A percentile compares a stretch with the other conserved stretches of the same genome.
phyloP scores from a whole-genome alignment of 306 rosid genomes.

The Vachellia pachyceras region DNA sequence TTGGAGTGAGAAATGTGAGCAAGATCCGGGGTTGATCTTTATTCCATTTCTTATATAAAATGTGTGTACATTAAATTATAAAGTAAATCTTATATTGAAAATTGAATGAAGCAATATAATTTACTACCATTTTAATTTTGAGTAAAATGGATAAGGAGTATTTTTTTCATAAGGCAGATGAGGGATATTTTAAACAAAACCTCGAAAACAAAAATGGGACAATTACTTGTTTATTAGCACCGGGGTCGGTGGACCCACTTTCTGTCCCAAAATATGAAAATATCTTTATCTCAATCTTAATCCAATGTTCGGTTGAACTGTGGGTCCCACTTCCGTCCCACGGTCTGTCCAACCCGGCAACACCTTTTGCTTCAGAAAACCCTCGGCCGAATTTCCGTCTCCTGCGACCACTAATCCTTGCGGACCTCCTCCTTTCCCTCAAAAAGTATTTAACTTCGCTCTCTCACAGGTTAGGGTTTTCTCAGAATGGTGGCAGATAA shows the following conservation, averaged over 20 bases:
- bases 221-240: neutral
- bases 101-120: too few species aligned
- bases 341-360: neutral
- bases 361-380: neutral
- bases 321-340: constrained; percentile 10
- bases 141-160: too few species aligned
- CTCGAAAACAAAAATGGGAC: too few species aligned
- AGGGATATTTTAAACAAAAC: too few species aligned
- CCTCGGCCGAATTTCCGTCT: constrained; percentile 3
- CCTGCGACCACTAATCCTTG: neutral
- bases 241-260: neutral
- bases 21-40: too few species aligned
- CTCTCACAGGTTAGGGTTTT: neutral
- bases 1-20: too few species aligned
- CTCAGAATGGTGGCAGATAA: constrained; percentile 22
- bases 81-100: too few species aligned
- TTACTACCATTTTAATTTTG: too few species aligned
- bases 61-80: too few species aligned
- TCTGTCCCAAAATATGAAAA: neutral
- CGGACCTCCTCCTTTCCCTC: neutral
- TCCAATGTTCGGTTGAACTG: neutral
- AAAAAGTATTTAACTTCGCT: neutral
- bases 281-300: neutral
- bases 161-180: too few species aligned
- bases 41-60: too few species aligned